Percentiles rank a stretch among this genome's conserved stretches.
phyloP scores from a whole-genome alignment of 805 yeast species.

The Suhomyces pyralidae region DNA sequence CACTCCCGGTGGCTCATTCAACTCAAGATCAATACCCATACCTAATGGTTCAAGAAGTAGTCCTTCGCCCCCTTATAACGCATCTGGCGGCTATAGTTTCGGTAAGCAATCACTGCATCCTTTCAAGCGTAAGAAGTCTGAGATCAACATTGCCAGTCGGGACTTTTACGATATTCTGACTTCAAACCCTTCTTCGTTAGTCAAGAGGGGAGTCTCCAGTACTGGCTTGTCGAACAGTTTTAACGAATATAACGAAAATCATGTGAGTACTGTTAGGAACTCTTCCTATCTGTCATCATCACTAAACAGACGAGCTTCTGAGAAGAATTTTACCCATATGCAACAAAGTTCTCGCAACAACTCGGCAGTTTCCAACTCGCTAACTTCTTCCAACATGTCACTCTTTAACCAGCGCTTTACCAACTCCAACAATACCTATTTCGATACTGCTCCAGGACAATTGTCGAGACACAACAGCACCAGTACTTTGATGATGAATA shows the following conservation, averaged over 20 bases:
- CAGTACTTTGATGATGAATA: slow-evolving; percentile 7
- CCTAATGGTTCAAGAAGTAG: slow-evolving; percentile 17
- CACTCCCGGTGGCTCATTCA: slow-evolving; percentile 9
- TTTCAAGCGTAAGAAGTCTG: slow-evolving; percentile 43
- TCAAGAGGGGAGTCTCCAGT: slow-evolving; percentile 17
- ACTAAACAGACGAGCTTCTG: slow-evolving; percentile 15
- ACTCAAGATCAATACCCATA: slow-evolving; percentile 30
- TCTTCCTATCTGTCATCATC: slow-evolving; percentile 12
- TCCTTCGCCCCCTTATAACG: slow-evolving; percentile 21
- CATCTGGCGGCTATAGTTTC: slow-evolving; percentile 9
- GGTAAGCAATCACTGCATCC: slow-evolving; percentile 17
- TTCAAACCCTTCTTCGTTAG: slow-evolving; percentile 15
- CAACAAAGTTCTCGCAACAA: slow-evolving; percentile 9
- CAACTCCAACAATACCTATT: slow-evolving; percentile 13
- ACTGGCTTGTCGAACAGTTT: slow-evolving; percentile 8
- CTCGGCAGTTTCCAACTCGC: slow-evolving; percentile 6
- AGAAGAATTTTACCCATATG: slow-evolving; percentile 10
- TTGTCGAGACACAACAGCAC: slow-evolving; percentile 12
- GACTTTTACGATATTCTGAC: slow-evolving; percentile 11
- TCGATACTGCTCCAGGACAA: slow-evolving; percentile 13
- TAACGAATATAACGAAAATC: not conserved
- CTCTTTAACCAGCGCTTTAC: slow-evolving; percentile 20
- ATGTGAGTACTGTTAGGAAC: slow-evolving; percentile 7
- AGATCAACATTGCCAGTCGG: slow-evolving; percentile 21
- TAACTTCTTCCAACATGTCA: slow-evolving; percentile 24